Conservation (phyloP, 768 basidiomycete genomes). For the Suillus occidentalis region DNA sequence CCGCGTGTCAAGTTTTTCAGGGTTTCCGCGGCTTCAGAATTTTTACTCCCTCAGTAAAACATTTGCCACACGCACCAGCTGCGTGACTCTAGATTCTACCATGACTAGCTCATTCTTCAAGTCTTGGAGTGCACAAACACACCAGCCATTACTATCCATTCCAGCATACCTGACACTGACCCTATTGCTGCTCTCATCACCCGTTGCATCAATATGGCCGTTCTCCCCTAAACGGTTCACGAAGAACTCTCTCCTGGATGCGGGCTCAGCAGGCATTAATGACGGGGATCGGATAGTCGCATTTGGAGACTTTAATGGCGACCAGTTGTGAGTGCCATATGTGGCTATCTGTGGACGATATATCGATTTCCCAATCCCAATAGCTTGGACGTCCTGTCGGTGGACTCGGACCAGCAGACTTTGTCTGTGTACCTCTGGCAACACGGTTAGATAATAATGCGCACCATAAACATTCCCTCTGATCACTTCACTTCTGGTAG, state of each 20-base stretch:
- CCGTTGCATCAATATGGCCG: conserved; percentile 62
- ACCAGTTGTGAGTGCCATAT: conserved; percentile 75
- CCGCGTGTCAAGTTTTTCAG: background rate
- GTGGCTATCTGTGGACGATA: background rate
- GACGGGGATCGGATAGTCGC: conserved; percentile 77
- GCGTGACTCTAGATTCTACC: background rate
- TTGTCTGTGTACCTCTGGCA: conserved; percentile 81
- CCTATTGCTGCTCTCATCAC: conserved; percentile 19
- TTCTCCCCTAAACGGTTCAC: conserved; percentile 85
- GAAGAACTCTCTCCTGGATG: conserved; percentile 75
- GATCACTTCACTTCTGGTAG: conserved; percentile 36
- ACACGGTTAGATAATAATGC: conserved; percentile 54
- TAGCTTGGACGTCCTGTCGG: conserved; percentile 80
- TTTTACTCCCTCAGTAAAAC: background rate
- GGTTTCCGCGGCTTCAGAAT: background rate
- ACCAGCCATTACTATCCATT: background rate
- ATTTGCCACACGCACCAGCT: background rate
- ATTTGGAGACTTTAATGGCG: conserved; percentile 94
- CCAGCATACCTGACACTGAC: conserved; percentile 8
- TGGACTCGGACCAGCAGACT: conserved; percentile 74
- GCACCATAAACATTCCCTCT: conserved; percentile 1
- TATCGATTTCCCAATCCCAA: background rate
- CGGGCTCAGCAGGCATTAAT: conserved; percentile 77
- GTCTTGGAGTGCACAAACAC: conserved; percentile 3
- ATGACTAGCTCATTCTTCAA: conserved; percentile 3